Evolutionary conservation across 345 rosid genomes (phyloP), one percentile per base, ranked within the genome.

Genomic region (Streptanthus diversifolius): DNA sequence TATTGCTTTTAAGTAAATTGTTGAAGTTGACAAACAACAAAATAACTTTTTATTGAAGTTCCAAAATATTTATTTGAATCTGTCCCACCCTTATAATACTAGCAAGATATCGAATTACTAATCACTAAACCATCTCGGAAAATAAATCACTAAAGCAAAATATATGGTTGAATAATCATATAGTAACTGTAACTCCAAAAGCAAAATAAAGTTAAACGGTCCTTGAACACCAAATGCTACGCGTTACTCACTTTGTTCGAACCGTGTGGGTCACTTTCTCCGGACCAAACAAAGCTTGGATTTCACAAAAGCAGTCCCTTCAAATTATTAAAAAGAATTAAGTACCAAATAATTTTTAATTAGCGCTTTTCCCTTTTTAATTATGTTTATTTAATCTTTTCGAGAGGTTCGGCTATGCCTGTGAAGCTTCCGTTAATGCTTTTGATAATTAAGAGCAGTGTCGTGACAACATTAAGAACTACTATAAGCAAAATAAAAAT

Each of bases 201-300:
- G n/a, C n/a, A n/a, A n/a, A n/a, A 47, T 47, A 35, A 62, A 62
- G 25, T 19, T 13, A 41, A 30, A 54, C 21, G 29, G 48, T 63
- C 36, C 5, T 32, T 40, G 7, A 54, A 25, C 13, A 63, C 66
- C 29, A 33, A 18, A 15, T 14, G 11, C 30, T 43, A 64, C 57
- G 58, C 51, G 77, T 73, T 22, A 53, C 56, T 54, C 71, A 55
- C 49, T 73, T 55, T 33, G 51, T 45, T 49, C 73, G 61, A 66
- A 58, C 54, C 73, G 68, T 39, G 68, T 74, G 21, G 62, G 56
- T 74, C 72, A 58, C 54, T 66, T 66, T 66, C 17, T 74, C 51
- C 7, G 14, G 66, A 47, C 66, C 58, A 66, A 58, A 49, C 27
- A 66, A 74, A 74, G 67, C 6, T 73, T 45, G 9, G 53, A 40